phyloP scores from a whole-genome alignment of 768 basidiomycete genomes.

The Calocybe cyanea region DNA sequence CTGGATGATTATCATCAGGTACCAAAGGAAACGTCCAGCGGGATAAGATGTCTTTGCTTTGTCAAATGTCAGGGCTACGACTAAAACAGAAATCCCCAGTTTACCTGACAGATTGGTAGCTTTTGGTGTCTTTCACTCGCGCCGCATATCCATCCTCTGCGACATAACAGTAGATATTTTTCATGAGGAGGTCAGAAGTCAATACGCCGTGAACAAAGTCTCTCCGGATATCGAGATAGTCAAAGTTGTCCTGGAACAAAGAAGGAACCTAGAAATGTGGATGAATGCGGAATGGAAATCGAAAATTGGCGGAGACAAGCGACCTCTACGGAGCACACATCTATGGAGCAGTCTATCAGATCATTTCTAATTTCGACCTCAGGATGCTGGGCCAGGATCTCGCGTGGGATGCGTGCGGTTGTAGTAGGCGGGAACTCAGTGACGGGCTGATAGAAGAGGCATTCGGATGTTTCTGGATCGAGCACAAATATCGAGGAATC shows the following conservation, averaged over 20 bases:
- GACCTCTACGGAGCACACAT: slow-evolving; percentile 93
- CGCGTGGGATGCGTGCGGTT: slow-evolving; percentile 68
- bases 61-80: not conserved
- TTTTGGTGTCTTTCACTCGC: slow-evolving; percentile 88
- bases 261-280: slow-evolving; percentile 70
- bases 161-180: slow-evolving; percentile 89
- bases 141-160: slow-evolving; percentile 89
- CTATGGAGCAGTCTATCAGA: slow-evolving; percentile 84
- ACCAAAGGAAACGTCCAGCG: slow-evolving; percentile 96
- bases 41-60: slow-evolving; percentile 89
- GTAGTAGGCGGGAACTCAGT: slow-evolving; percentile 64
- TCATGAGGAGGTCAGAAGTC: slow-evolving; percentile 91
- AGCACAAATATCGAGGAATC: slow-evolving; percentile 79
- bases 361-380: slow-evolving; percentile 88
- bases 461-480: slow-evolving; percentile 72
- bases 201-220: slow-evolving; percentile 95
- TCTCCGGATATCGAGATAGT: slow-evolving; percentile 86
- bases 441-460: slow-evolving; percentile 81
- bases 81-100: slow-evolving; percentile 6
- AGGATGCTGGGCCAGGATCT: slow-evolving; percentile 64
- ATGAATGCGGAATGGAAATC: not conserved
- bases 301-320: slow-evolving; percentile 14
- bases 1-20: slow-evolving; percentile 90
- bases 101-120: slow-evolving; percentile 89
- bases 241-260: slow-evolving; percentile 97